Percentiles rank a stretch among this genome's conserved stretches.
Evolutionary conservation across 768 basidiomycete genomes (phyloP).

Genomic region (Lentinula sp.): DNA sequence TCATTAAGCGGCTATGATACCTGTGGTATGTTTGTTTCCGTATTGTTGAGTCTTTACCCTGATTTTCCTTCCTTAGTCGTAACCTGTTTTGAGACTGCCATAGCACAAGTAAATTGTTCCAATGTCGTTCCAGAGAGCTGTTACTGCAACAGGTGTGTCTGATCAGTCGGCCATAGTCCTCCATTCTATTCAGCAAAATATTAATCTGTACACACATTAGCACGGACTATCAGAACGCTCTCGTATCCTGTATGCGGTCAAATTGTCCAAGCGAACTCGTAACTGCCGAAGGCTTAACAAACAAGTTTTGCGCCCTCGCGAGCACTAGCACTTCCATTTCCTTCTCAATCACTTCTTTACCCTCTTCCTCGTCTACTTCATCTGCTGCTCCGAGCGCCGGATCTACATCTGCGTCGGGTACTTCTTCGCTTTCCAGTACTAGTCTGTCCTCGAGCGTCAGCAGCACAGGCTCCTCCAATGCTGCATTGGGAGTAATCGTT

Average conservation of each 20-base stretch:
- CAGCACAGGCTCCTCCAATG: not conserved
- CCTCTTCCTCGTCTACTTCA: not conserved
- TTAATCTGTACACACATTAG: not conserved
- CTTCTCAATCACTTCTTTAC: not conserved
- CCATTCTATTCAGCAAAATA: not conserved
- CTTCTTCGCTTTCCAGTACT: not conserved
- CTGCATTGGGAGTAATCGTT: not conserved
- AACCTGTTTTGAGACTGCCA: not conserved
- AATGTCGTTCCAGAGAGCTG: not conserved
- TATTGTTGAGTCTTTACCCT: not conserved
- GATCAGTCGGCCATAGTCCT: no score
- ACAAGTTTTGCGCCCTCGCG: constrained; percentile 2
- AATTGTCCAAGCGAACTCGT: not conserved
- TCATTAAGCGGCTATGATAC: not conserved
- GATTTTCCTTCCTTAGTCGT: not conserved
- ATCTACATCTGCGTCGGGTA: not conserved
- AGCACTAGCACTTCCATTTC: not conserved
- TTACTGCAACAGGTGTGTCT: constrained; percentile 3
- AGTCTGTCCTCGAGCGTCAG: not conserved
- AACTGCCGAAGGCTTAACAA: not conserved
- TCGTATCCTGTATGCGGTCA: not conserved
- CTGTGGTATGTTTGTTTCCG: not conserved
- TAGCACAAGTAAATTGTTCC: not conserved
- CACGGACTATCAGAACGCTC: not conserved
- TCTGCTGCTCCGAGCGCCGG: not conserved